A percentile compares a stretch with the other conserved stretches of the same genome.
Evolutionary conservation across 371 early-diverging fungal genomes (phyloP).

Genomic region (Sporodiniella umbellata): DNA sequence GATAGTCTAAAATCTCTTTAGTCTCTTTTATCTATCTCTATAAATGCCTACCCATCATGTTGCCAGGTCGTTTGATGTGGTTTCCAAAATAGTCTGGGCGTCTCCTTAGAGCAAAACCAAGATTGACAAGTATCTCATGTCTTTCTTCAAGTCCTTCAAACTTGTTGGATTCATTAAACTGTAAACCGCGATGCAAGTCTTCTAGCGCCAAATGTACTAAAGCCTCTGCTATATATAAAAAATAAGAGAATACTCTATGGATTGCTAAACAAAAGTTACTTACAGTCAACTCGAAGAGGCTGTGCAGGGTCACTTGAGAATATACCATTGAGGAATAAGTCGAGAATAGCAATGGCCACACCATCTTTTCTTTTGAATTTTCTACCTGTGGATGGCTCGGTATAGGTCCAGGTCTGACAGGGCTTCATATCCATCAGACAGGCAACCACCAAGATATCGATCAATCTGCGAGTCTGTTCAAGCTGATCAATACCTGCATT

Average conservation of each 20-base stretch:
- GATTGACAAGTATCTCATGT: slow-evolving; percentile 59
- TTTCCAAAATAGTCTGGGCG: slow-evolving; percentile 49
- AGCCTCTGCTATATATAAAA: slow-evolving; percentile 5
- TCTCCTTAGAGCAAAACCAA: slow-evolving; percentile 53
- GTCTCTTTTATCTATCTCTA: not conserved
- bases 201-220: slow-evolving; percentile 55
- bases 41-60: slow-evolving; percentile 74
- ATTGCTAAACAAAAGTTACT: no score
- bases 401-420: slow-evolving; percentile 77
- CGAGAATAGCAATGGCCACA: slow-evolving; percentile 80
- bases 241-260: no score
- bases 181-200: slow-evolving; percentile 70
- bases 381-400: slow-evolving; percentile 52
- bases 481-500: slow-evolving; percentile 39
- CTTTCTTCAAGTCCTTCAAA: slow-evolving; percentile 81
- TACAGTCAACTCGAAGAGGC: slow-evolving; percentile 73
- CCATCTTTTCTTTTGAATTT: slow-evolving; percentile 77
- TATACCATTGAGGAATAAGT: slow-evolving; percentile 76
- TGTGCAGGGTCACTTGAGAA: slow-evolving; percentile 68
- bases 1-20: slow-evolving; percentile 26
- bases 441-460: slow-evolving; percentile 86
- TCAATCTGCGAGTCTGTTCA: slow-evolving; percentile 68
- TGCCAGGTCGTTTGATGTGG: slow-evolving; percentile 74
- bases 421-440: slow-evolving; percentile 91
- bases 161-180: slow-evolving; percentile 69